Percentiles rank a stretch among this genome's conserved stretches.
Conservation (phyloP, 1,139 yeast genomes). For the Nakaseomyces nivariensis region DNA sequence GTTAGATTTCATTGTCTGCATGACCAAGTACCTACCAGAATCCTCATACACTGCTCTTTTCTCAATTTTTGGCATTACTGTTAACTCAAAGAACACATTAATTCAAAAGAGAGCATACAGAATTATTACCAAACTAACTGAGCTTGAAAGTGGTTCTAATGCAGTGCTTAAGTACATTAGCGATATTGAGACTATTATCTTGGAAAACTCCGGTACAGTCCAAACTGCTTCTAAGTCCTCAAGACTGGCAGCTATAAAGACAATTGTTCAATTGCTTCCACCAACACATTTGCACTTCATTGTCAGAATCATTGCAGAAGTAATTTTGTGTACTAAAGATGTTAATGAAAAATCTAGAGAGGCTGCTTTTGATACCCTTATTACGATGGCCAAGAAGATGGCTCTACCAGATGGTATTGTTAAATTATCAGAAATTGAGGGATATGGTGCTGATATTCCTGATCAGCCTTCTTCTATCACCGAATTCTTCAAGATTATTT, state of each 20-base stretch:
- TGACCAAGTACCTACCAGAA: conserved; percentile 73
- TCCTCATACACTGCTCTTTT: conserved; percentile 65
- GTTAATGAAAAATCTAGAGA: conserved; percentile 86
- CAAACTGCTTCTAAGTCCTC: conserved; percentile 73
- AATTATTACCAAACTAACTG: conserved; percentile 60
- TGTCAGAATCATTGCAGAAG: conserved; percentile 76
- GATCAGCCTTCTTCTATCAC: conserved; percentile 51
- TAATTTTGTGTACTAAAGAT: conserved; percentile 87
- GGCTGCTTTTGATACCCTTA: conserved; percentile 63
- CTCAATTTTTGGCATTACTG: conserved; percentile 64
- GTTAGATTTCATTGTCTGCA: conserved; percentile 82
- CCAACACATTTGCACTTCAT: conserved; percentile 57
- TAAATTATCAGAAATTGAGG: conserved; percentile 56
- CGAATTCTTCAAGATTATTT: conserved; percentile 84
- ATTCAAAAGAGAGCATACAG: conserved; percentile 88
- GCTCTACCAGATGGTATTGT: conserved; percentile 46
- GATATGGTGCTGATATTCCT: conserved; percentile 53
- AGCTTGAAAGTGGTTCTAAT: conserved; percentile 52
- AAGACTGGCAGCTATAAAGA: conserved; percentile 58
- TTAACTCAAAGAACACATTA: conserved; percentile 49
- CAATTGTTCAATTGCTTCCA: conserved; percentile 54
- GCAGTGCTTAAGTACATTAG: conserved; percentile 43
- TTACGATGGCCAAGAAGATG: conserved; percentile 77
- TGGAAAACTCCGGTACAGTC: conserved; percentile 50
- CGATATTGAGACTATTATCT: conserved; percentile 52